Evolutionary conservation across 768 basidiomycete genomes (phyloP).

Genomic region (Rickenella mellea): DNA sequence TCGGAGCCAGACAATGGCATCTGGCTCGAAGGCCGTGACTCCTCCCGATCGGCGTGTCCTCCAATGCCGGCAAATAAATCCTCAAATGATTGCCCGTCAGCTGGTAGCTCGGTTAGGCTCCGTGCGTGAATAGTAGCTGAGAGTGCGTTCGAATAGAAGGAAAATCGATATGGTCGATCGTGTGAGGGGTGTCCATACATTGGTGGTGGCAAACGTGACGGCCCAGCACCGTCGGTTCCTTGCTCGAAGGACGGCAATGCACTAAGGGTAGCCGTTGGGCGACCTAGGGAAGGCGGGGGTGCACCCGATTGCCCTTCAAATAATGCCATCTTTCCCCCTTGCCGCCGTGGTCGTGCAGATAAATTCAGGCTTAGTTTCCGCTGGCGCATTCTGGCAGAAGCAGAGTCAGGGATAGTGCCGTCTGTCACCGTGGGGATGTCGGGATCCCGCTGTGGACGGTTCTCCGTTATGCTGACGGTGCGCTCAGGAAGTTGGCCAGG

Average conservation of each 20-base stretch:
- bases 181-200: constrained; percentile 26
- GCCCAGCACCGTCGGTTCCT: constrained; percentile 19
- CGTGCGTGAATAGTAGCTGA: constrained; percentile 92
- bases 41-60: constrained; percentile 8
- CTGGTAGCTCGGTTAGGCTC: constrained; percentile 86
- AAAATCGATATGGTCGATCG: constrained; percentile 93
- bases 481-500: constrained; percentile 8
- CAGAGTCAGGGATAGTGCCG: constrained; percentile 14
- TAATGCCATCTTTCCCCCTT: constrained; percentile 81
- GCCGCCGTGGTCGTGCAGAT: constrained; percentile 49
- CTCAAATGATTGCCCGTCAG: constrained; percentile 87
- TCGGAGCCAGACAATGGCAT: too few relatives aligned
- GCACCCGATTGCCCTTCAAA: constrained; percentile 62
- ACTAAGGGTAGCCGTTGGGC: background rate
- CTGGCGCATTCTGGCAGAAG: constrained; percentile 43
- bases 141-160: constrained; percentile 92
- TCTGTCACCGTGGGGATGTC: constrained; percentile 15
- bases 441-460: constrained; percentile 8
- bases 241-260: constrained; percentile 3
- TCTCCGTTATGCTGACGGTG: constrained; percentile 11
- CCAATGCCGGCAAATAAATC: constrained; percentile 67
- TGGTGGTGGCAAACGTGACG: constrained; percentile 9
- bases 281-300: constrained; percentile 20
- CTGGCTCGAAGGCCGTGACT: background rate
- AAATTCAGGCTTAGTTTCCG: constrained; percentile 85